Conservation (phyloP, 257 asterid species). For the Oldenlandia corymbosa region DNA sequence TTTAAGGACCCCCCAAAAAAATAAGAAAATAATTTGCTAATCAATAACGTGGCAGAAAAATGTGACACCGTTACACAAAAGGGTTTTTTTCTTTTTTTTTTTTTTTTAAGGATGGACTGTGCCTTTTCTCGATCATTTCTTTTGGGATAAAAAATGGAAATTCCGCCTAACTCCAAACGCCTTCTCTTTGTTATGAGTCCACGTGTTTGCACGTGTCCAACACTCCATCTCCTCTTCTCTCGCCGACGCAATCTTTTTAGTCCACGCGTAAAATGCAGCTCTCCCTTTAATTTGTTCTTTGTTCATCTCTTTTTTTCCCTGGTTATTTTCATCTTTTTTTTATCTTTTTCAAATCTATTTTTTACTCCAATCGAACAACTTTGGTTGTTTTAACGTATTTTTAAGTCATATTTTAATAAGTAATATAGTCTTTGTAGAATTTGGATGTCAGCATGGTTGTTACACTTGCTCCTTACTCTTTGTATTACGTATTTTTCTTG, state of each 20-base stretch:
- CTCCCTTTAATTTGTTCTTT: not conserved
- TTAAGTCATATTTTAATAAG: too few relatives aligned
- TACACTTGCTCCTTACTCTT: too few relatives aligned
- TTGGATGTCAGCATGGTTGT: too few relatives aligned
- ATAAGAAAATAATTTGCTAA: not conserved
- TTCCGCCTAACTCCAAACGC: conserved; percentile 35
- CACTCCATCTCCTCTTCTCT: not conserved
- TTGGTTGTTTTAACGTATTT: too few relatives aligned
- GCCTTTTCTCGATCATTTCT: too few relatives aligned
- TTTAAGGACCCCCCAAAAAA: not conserved
- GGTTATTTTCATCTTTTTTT: not conserved
- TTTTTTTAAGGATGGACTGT: conserved; percentile 19
- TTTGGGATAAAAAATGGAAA: too few relatives aligned
- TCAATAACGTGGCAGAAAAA: conserved; percentile 30
- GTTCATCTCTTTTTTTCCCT: not conserved
- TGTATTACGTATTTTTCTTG: too few relatives aligned
- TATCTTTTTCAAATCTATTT: too few relatives aligned
- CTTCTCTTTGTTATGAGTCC: conserved; percentile 19
- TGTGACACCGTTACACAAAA: conserved; percentile 12
- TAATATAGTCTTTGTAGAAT: too few relatives aligned
- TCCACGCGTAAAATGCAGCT: conserved; percentile 17
- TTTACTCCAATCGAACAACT: too few relatives aligned
- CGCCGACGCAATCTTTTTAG: conserved; percentile 26
- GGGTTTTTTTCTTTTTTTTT: conserved; percentile 23
- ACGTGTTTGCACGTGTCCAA: conserved; percentile 42